phyloP scores from a whole-genome alignment of 1,139 yeast genomes.

The Citeromyces hawaiiensis region DNA sequence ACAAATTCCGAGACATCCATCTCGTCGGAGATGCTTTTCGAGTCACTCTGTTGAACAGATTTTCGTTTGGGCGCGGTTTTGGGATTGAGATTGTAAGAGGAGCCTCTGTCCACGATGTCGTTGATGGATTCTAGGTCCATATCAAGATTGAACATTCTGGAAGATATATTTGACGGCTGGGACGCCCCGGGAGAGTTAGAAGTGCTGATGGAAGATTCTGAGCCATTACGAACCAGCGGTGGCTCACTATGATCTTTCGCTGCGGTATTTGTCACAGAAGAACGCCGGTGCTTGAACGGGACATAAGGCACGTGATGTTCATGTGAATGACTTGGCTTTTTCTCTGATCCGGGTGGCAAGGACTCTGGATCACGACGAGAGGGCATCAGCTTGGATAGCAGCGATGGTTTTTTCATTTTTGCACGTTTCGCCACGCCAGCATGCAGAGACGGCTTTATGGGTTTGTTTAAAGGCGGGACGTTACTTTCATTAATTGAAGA shows the following conservation, averaged over 20 bases:
- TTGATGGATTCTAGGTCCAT: slow-evolving; percentile 1
- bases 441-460: slow-evolving; percentile 6
- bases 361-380: slow-evolving; percentile 14
- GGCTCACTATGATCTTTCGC: not conserved
- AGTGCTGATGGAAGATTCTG: not conserved
- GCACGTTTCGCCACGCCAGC: not conserved
- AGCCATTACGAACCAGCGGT: slow-evolving; percentile 1
- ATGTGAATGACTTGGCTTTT: not conserved
- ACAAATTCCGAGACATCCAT: not conserved
- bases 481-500: slow-evolving; percentile 6
- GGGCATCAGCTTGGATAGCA: slow-evolving; percentile 12
- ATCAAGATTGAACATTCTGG: slow-evolving; percentile 1
- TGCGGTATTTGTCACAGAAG: not conserved
- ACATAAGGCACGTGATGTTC: slow-evolving; percentile 1
- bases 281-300: not conserved
- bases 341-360: not conserved
- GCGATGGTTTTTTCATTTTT: slow-evolving; percentile 8
- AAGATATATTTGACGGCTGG: not conserved
- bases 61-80: not conserved
- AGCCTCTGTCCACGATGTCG: slow-evolving; percentile 1
- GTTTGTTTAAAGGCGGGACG: slow-evolving; percentile 8
- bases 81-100: not conserved
- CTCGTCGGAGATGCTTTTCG: not conserved
- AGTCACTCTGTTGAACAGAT: not conserved
- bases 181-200: not conserved